Evolutionary conservation across 1,284 basidiomycete genomes (phyloP), one percentile per base, ranked within the genome.

Genomic region (Tilletia caries): DNA sequence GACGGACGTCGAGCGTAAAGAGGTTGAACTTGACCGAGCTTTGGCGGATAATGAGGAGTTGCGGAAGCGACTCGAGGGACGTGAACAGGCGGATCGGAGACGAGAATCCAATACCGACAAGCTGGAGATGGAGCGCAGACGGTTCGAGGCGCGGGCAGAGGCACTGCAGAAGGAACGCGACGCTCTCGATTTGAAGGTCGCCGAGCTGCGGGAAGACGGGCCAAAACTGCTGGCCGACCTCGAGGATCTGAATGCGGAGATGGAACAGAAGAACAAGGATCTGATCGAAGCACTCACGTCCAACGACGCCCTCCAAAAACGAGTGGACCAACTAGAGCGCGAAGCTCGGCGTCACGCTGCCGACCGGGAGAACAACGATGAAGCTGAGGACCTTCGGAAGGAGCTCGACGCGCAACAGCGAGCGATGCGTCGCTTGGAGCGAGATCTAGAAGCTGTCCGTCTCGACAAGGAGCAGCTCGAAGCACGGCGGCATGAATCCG

Each of bases 231-330:
- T 60, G 54, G 54, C 54, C 6, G 54, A 60, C n/a, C 54, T 60
- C 25, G 54, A 60, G 27, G 54, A 60, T 32, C 54, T 60, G 25
- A 60, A 60, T 60, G 54, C 32, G 15, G 54, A 60, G 8, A 27
- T 60, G 54, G 54, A 60, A 5, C 54, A 60, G 29, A 60, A 60
- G 54, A 60, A 60, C 29, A 60, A 60, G 27, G 54, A 60, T 20
- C 54, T 60, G 1, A 25, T 60, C 25, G 54, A 60, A 18, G 54
- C 54, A 25, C 54, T 60, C 20, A 18, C 5, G 13, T 27, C 23
- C 15, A 60, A 33, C 8, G 54, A 60, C 8, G 20, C 18, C 20
- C 54, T 60, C 10, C 23, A 25, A 60, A 27, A 27, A 33, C 54
- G 54, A 60, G 54, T 60, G n/a, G 29, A 27, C 10, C 54, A 29